phyloP scores from a whole-genome alignment of 2,329 filamentous ascomycete species.

The Dactylella cylindrospora region DNA sequence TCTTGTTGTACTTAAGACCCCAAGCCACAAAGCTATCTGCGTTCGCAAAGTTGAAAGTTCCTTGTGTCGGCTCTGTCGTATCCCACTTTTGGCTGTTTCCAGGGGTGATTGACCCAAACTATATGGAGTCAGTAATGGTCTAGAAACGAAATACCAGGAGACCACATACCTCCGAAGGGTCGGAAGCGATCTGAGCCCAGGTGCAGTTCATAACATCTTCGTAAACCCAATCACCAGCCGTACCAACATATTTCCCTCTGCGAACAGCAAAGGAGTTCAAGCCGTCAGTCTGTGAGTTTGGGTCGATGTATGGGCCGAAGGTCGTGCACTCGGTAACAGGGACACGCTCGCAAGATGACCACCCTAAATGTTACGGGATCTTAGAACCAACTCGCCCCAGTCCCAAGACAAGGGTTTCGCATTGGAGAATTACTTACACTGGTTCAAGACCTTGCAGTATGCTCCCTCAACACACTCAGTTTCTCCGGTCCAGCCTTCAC shows the following conservation, averaged over 20 bases:
- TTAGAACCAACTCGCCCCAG: not conserved
- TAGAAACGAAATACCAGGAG: not conserved
- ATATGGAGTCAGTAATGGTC: not conserved
- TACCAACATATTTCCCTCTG: conserved; percentile 36
- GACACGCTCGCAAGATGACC: conserved; percentile 26
- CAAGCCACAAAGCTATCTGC: conserved; percentile 60
- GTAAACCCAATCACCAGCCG: conserved; percentile 49
- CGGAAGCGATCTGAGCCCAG: conserved; percentile 29
- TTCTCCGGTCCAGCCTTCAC: conserved; percentile 34
- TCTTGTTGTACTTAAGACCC: conserved; percentile 57
- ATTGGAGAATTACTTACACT: conserved; percentile 18
- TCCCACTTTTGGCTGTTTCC: conserved; percentile 74
- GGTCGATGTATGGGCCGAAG: conserved; percentile 34
- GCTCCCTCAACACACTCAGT: conserved; percentile 29
- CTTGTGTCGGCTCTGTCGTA: conserved; percentile 57
- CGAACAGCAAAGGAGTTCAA: conserved; percentile 26
- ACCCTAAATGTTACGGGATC: too few species aligned
- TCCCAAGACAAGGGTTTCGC: not conserved
- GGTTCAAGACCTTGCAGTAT: conserved; percentile 34
- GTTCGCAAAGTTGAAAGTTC: conserved; percentile 61
- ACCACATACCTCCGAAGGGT: conserved; percentile 23
- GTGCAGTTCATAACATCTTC: conserved; percentile 51
- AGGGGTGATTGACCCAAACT: conserved; percentile 66
- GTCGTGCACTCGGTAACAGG: conserved; percentile 25
- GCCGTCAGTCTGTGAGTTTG: conserved; percentile 36